phyloP scores from a whole-genome alignment of 2,329 filamentous ascomycete species.

The Microsporum audouinii region DNA sequence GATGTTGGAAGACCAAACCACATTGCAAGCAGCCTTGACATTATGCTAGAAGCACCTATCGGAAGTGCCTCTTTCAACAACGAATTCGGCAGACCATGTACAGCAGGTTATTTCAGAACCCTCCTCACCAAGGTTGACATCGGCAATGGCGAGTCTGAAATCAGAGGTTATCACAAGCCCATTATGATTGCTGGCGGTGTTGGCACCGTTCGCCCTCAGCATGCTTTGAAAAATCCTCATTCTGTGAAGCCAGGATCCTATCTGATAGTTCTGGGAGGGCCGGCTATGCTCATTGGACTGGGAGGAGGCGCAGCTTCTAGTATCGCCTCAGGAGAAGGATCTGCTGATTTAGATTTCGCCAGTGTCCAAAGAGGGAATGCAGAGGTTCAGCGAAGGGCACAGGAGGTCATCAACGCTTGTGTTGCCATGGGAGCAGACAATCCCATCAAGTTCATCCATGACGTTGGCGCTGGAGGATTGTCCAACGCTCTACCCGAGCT shows the following conservation, averaged over 20 bases:
- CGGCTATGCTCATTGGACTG: constrained; percentile 94
- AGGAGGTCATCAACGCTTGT: constrained; percentile 97
- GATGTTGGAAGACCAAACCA: constrained; percentile 83
- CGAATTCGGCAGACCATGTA: constrained; percentile 84
- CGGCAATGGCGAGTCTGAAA: constrained; percentile 53
- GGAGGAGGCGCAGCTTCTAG: constrained; percentile 92
- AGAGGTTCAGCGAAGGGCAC: constrained; percentile 86
- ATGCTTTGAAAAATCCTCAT: constrained; percentile 72
- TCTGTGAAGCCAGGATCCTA: constrained; percentile 79
- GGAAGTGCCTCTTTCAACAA: constrained; percentile 96
- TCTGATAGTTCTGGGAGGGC: constrained; percentile 84
- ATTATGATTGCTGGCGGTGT: constrained; percentile 97
- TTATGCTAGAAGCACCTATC: constrained; percentile 95
- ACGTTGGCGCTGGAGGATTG: constrained; percentile 86
- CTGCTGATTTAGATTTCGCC: constrained; percentile 87
- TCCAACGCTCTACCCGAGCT: constrained; percentile 78
- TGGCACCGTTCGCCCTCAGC: constrained; percentile 79
- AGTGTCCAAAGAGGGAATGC: constrained; percentile 96
- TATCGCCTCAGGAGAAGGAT: constrained; percentile 75
- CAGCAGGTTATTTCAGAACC: constrained; percentile 84
- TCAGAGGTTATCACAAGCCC: constrained; percentile 91
- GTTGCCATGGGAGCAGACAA: constrained; percentile 70
- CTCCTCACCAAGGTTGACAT: constrained; percentile 58
- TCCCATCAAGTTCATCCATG: constrained; percentile 93
- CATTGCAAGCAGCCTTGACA: constrained; percentile 86